Evolutionary conservation across 306 rosid species (phyloP), one percentile per base, ranked within the genome.

Genomic region (Hippophae tibetana): DNA sequence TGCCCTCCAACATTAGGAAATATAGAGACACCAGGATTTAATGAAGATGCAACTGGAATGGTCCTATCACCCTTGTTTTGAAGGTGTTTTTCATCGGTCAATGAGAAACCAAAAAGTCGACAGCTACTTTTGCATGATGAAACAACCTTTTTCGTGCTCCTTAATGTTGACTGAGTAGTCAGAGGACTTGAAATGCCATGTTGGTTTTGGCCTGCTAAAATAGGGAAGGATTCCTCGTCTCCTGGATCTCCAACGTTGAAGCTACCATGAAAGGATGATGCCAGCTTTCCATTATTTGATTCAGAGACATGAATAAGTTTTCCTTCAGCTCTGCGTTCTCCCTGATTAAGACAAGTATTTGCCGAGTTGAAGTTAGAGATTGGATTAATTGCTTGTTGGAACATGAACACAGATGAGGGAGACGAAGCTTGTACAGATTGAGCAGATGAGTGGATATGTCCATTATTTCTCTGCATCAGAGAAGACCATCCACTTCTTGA

Each of bases 371-470:
- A 73, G 69, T 74, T 76, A 6, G 74, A 67, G 61, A 57, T 74
- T 7, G 92, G 78, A 69, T 69, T 82, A 48, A 72, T 61, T 46
- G 86, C 95, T 58, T 86, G 95, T 82, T 84, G 99, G 64, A 88
- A 88, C 97, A 84, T 88, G 41, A 93, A 74, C 72, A 93, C 97
- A 3, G 99, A 93, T 5, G 99, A 88, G 25, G 99, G 99, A 44
- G 99, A 88, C 27, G 99, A 88, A 23, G 80, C 93, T 69, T 85
- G 95, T 18, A 59, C 65, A 43, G 95, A 43, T 18, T 84, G 72
- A 62, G 75, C 69, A 61, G 89, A 65, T 9, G 84, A 61, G 42
- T 72, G 83, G 68, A 72, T 18, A 45, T 64, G 80, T 23, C 81
- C 18, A 55, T 75, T 66, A 31, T 59, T 76, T 43, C 77, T 73